These are phyloP conservation scores for Zostera marina DNA, from an alignment of 116 monocot genomes.

Conservation along the genomic window DNA sequence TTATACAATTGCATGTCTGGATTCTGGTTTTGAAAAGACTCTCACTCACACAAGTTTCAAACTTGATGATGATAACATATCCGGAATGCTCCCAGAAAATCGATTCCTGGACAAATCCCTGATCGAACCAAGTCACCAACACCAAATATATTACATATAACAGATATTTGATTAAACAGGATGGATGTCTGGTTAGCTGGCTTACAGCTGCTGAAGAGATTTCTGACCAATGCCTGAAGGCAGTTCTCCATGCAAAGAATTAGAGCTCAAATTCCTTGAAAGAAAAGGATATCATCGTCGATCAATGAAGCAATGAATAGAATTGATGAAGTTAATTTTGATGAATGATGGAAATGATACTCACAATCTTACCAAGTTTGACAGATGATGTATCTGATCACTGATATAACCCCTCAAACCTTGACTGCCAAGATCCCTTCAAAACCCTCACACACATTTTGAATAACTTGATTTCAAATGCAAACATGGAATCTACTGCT, in stretches of 20 bases:
- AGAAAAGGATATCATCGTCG: too few species aligned
- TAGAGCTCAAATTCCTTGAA: slow-evolving; percentile 75
- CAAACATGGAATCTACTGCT: too few species aligned
- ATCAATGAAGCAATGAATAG: too few species aligned
- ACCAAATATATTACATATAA: not conserved
- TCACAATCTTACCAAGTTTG: slow-evolving; percentile 11
- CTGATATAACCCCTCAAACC: slow-evolving; percentile 9
- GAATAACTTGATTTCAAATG: too few species aligned
- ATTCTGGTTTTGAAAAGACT: too few species aligned
- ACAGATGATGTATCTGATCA: slow-evolving; percentile 5
- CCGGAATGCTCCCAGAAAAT: slow-evolving; percentile 65
- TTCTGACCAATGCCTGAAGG: slow-evolving; percentile 44
- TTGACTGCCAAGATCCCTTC: slow-evolving; percentile 11
- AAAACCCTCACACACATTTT: not conserved
- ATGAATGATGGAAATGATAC: slow-evolving; percentile 3
- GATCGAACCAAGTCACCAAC: too few species aligned
- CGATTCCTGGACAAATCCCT: slow-evolving; percentile 80
- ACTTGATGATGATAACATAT: slow-evolving; percentile 53
- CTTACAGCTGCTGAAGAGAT: slow-evolving; percentile 52
- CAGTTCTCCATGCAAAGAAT: slow-evolving; percentile 52
- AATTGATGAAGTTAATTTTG: too few species aligned
- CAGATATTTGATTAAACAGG: not conserved
- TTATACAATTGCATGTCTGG: too few species aligned
- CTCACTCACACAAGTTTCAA: slow-evolving; percentile 65
- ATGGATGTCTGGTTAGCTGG: not conserved